phyloP scores from a whole-genome alignment of 1,139 yeast genomes.

The Keqinozyma sinolaborantium region DNA sequence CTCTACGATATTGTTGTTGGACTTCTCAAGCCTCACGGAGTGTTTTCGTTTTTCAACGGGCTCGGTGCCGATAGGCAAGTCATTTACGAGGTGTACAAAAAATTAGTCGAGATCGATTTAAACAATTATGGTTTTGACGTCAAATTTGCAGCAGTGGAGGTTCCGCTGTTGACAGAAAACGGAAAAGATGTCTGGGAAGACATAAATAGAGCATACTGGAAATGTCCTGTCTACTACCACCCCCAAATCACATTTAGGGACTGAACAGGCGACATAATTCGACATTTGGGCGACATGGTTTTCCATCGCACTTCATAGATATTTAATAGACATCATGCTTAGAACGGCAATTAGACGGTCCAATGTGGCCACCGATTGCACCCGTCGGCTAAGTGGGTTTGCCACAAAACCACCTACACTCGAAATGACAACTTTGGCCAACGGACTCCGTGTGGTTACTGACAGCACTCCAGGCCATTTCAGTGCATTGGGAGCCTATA shows the following conservation, averaged over 20 bases:
- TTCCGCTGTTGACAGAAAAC: constrained; percentile 26
- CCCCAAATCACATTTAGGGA: constrained; percentile 54
- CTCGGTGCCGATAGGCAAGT: constrained; percentile 93
- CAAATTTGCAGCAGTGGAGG: constrained; percentile 43
- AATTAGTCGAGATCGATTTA: constrained; percentile 77
- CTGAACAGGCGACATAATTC: constrained; percentile 20
- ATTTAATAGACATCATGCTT: not conserved
- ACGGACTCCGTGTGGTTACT: constrained; percentile 82
- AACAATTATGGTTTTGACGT: constrained; percentile 73
- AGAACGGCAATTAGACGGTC: too few species aligned
- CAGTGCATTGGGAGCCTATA: constrained; percentile 83
- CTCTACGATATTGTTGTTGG: constrained; percentile 82
- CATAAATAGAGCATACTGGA: constrained; percentile 72
- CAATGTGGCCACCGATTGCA: too few species aligned
- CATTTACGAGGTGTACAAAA: constrained; percentile 84
- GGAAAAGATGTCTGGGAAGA: constrained; percentile 62
- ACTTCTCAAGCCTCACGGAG: constrained; percentile 72
- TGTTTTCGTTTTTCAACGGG: constrained; percentile 89
- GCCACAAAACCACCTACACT: constrained; percentile 18
- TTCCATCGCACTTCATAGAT: not conserved
- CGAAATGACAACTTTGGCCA: constrained; percentile 54
- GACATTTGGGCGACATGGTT: not conserved
- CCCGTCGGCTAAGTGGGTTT: constrained; percentile 1
- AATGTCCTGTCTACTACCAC: constrained; percentile 63
- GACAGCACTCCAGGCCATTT: constrained; percentile 90